Conservation (phyloP, 768 basidiomycete genomes). For the Amanita brunnescens region DNA sequence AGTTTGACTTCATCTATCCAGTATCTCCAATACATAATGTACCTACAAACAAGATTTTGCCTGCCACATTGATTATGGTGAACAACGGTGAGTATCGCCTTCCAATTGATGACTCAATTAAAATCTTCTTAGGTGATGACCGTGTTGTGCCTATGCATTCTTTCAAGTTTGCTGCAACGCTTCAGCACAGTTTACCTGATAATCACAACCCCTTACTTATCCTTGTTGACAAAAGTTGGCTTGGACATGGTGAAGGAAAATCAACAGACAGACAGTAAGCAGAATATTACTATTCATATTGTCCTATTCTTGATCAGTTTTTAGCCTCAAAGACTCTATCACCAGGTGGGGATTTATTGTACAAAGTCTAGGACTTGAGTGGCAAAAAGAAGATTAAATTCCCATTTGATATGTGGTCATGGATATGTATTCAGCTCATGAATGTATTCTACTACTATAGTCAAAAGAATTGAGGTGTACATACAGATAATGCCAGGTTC, state of each 20-base stretch:
- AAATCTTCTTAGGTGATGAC: constrained; percentile 51
- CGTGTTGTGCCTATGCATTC: constrained; percentile 81
- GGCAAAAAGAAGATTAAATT: constrained; percentile 17
- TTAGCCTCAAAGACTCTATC: constrained; percentile 64
- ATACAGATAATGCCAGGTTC: too few relatives aligned
- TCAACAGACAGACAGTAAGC: constrained; percentile 56
- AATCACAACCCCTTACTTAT: constrained; percentile 70
- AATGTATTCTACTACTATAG: neutral
- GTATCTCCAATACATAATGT: constrained; percentile 80
- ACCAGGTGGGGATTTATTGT: constrained; percentile 74
- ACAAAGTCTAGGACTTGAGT: constrained; percentile 47
- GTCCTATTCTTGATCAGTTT: constrained; percentile 5
- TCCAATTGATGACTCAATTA: neutral
- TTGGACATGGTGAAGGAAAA: constrained; percentile 76
- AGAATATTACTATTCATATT: neutral
- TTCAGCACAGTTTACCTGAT: constrained; percentile 54
- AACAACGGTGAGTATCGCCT: constrained; percentile 54
- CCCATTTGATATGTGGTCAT: neutral
- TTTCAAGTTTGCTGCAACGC: constrained; percentile 69
- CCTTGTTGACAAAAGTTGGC: constrained; percentile 64
- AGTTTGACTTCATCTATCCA: constrained; percentile 79
- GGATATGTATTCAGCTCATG: neutral
- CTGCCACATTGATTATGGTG: constrained; percentile 61
- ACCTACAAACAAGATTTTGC: constrained; percentile 47
- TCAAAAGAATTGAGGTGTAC: too few relatives aligned